Base-by-base conservation (phyloP, 257 asterid genomes). In the Lycium ferocissimum region DNA sequence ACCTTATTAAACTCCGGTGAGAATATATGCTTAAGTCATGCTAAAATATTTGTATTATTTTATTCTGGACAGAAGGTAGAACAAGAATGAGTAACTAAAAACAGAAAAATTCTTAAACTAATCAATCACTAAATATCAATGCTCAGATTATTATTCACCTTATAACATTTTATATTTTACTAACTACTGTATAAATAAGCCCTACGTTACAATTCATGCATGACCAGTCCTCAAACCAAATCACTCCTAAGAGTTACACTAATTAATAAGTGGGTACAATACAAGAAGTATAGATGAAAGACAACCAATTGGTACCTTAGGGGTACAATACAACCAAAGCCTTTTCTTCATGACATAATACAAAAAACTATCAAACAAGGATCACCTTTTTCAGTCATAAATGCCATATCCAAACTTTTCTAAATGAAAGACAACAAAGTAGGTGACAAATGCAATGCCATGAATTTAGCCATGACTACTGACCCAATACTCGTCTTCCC, bases 281-380 rank as follows among this genome's bases (percentile, higher is more conserved):
- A 33, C 47, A 66, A 33, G 73, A 66, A 33, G 45, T 40, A 5
- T 40, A 40, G 45, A 40, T 40, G 45, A 4, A 72, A n/a, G 37
- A 5, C 37, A 72, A 20, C 58, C 37, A 45, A 45, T 45, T 45
- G 40, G 38, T 43, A 47, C 79, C 56, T 40, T 40, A 17, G 26
- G 51, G 20, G 54, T 70, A 40, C 18, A 73, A 75, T 26, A 75
- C 61, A 47, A 75, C 20, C 61, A 22, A 75, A 8, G n/a, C 7
- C 22, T 49, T 75, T 49, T 75, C 43, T 75, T 49, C 43, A 75
- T 49, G 81, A 75, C 45, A 49, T 75, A 75, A 12, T 75, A 51
- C 76, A 49, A 45, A 51, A 67, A 69, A 69, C 11, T 7, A 75
- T 75, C 62, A 75, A 75, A 75, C 81, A 49, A 75, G 61, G 81